Base-by-base conservation (phyloP, 106 monocot genomes). In the Allium fistulosum region DNA sequence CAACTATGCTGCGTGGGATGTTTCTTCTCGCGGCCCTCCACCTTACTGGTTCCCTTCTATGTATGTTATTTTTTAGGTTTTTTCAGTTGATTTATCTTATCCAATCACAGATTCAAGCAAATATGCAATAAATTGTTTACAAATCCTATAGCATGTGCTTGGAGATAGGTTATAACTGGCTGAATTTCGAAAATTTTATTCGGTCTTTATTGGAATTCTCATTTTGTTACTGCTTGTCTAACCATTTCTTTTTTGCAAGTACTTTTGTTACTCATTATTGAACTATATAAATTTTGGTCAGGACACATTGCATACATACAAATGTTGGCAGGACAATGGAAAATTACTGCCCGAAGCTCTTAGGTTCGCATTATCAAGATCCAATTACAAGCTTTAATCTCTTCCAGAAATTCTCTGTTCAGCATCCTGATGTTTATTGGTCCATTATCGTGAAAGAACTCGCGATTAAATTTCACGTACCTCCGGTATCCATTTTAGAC, bases 281-380 rank as follows among this genome's bases (percentile, higher is more conserved):
- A 13, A 46, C 4, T 46, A 0, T 63, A 46, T 11, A 22, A 9
- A 46, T 46, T 46, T 11, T 63, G 45, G 63, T 18, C 82, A 95
- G 94, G 75, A 53, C 11, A 22, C 47, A 53, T 14, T 74, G 74
- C 17, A 88, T 71, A 55, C 58, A 78, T 11, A 91, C 91, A 71
- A 90, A 95, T 72, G 76, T 95, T 59, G 84, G 90, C 67, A 72
- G 79, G 65, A 1, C 91, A 13, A 85, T 95, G 87, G 90, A 95
- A 83, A 14, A 46, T 51, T 69, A 95, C 81, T 82, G 94, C 27
- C 77, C 73, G 0, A 81, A 77, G 59, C 73, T 91, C 62, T 69
- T 95, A 58, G 94, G 94, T 53, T 77, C 88, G 71, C 72, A 72
- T 45, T 90, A 95, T 78, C 66, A 65, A 49, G 85, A 95, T 74